Evolutionary conservation across 192 early-diverging fungal species (phyloP), one percentile per base, ranked within the genome.

Genomic region (Dissophora globulifera): DNA sequence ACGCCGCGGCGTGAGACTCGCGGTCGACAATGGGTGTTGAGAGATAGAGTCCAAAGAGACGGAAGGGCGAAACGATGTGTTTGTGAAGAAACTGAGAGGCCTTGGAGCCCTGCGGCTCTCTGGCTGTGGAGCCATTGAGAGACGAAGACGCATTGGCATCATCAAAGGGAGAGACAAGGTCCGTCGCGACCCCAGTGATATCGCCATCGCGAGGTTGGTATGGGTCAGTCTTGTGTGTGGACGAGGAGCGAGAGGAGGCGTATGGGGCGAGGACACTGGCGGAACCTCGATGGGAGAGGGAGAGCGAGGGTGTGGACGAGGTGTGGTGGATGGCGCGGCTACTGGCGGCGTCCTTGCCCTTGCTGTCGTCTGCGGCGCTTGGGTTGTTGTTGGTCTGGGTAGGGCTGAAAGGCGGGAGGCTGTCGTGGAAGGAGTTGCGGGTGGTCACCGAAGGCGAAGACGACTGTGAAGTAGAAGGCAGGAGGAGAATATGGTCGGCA

Each of bases 391-490:
- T n/a, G n/a, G n/a, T n/a, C n/a, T 38, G 35, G 7, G 35, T 38
- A 38, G 35, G 35, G 35, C 13, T 38, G 35, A 38, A 38, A 1
- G 33, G 33, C 11, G 54, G 27, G 2, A 4, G 22, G 12, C 41
- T 40, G 2, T 43, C 19, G 9, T 53, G 33, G 7, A 51, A 46
- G 29, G 26, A 45, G 27, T 38, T 51, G 0, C 23, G 33, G 5
- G 62, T 45, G 41, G 50, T 27, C 1, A 54, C 4, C 2, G 62
- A 52, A 10, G 62, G 62, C 0, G 50, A 54, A 1, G 64, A 27
- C 30, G 51, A 33, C 62, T 65, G 62, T 11, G 62, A 54, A n/a
- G n/a, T n/a, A n/a, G 51, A 35, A 10, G 62, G 62, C 4, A 65
- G 26, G 26, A 54, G 51, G 19, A 65, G 42, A 19, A 65, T 54